Evolutionary conservation across 2,329 filamentous ascomycete species (phyloP).

Genomic region (Penicillium sp.): DNA sequence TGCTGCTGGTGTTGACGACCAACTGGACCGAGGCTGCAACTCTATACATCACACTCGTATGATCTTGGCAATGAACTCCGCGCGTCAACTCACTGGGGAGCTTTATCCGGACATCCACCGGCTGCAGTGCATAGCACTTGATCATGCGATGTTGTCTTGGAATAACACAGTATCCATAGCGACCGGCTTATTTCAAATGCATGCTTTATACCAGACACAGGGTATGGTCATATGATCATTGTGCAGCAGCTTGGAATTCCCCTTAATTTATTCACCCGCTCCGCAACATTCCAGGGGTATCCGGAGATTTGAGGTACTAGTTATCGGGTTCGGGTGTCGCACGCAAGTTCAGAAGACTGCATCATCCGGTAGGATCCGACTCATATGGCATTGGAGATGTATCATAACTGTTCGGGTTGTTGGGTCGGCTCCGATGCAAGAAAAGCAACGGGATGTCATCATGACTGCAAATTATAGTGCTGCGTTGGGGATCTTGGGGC

Average conservation of each 20-base stretch:
- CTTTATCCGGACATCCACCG: background rate
- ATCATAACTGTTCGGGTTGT: background rate
- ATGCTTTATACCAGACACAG: background rate
- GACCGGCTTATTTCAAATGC: background rate
- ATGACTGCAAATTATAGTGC: background rate
- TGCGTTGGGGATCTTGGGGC: background rate
- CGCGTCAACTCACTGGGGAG: background rate
- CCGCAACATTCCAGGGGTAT: background rate
- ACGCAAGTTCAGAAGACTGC: background rate
- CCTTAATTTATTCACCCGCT: conserved; percentile 1
- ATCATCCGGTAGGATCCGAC: background rate
- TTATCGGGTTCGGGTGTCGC: background rate
- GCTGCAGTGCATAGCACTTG: background rate
- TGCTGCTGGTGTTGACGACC: background rate
- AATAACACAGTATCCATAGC: background rate
- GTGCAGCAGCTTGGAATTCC: background rate
- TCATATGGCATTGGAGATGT: background rate
- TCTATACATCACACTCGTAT: background rate
- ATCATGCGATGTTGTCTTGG: background rate
- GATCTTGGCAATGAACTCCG: background rate
- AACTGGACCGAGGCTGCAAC: background rate
- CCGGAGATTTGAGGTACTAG: background rate
- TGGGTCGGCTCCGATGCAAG: background rate
- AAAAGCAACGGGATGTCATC: background rate
- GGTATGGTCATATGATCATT: background rate